Evolutionary conservation across 306 rosid species (phyloP).

Genomic region (Nissolia schottii): DNA sequence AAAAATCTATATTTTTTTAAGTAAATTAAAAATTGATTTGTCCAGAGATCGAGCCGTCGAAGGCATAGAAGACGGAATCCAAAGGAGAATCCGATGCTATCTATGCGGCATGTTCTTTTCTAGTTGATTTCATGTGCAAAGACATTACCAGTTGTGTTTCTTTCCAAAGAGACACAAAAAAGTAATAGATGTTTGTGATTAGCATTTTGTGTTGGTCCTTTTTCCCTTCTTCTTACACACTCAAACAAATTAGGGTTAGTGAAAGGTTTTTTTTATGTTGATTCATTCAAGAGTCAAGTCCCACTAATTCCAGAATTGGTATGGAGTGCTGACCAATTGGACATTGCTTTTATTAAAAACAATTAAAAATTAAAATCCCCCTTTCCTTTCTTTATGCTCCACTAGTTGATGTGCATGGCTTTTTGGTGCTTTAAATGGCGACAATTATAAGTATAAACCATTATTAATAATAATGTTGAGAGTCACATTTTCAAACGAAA

Average conservation of each 20-base stretch:
- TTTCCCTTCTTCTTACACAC: neutral
- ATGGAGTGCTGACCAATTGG: neutral
- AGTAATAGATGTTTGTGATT: neutral
- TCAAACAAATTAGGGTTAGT: conserved; percentile 5
- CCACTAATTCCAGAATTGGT: neutral
- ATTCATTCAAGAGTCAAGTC: neutral
- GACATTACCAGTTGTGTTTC: neutral
- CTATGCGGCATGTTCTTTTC: neutral
- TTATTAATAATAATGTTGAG: neutral
- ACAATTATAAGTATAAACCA: neutral
- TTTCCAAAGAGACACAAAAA: neutral
- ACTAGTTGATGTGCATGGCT: neutral
- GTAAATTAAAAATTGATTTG: neutral
- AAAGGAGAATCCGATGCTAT: conserved; percentile 34
- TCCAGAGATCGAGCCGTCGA: neutral
- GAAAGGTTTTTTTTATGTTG: neutral
- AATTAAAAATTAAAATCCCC: no score
- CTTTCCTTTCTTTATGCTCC: neutral
- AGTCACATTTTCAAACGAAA: neutral
- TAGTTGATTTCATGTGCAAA: neutral
- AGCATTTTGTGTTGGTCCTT: conserved; percentile 2
- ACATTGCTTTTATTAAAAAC: neutral
- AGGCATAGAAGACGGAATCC: conserved; percentile 22
- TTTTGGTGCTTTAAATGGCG: neutral
- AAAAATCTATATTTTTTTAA: neutral